Base-by-base conservation (phyloP, 1,284 basidiomycete genomes). In the Bjerkandera adusta region DNA sequence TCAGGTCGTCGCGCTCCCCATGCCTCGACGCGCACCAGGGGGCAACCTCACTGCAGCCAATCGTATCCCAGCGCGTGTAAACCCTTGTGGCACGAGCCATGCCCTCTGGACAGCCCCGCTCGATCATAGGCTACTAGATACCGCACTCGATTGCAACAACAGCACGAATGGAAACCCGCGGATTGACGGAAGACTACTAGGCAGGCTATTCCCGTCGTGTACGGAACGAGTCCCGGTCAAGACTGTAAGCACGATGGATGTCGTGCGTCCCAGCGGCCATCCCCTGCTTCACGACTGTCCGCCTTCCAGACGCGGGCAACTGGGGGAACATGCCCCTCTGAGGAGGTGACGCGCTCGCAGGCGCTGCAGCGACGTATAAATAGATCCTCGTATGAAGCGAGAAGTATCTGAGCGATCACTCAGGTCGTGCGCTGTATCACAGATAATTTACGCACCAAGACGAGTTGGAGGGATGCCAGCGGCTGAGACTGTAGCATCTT, bases 281-380 rank as follows among this genome's bases (percentile, higher is more conserved):
- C 60, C 21, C 53, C 55, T 5, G 60, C 61, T 32, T 55, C 51
- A 10, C 45, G 56, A 20, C 43, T 39, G 21, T 47, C 47, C 18
- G 51, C 54, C 4, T 61, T 67, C 77, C 79, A 85, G 27, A 76
- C 59, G 32, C 85, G 75, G 24, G 77, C 81, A 5, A 87, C 81
- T 0, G 85, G 80, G 1, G 85, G 86, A 12, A 84, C 69, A 58
- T 86, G 83, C 0, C 79, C 81, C 51, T 87, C 85, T 1, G 69
- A 66, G 0, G 83, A 82, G 13, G 88, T 66, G 20, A 88, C 77
- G 10, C 84, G 76, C 39, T 73, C 65, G 56, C 85, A 89, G 20
- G 64, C 63, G 7, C 62, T 64, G 56, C 85, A 89, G 4, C 66
- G 72, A 27, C 77, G 72, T 38, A 76, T 65, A 54, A 88, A 87